Conservation (phyloP, 345 rosid genomes). For the Anacardium occidentale region DNA sequence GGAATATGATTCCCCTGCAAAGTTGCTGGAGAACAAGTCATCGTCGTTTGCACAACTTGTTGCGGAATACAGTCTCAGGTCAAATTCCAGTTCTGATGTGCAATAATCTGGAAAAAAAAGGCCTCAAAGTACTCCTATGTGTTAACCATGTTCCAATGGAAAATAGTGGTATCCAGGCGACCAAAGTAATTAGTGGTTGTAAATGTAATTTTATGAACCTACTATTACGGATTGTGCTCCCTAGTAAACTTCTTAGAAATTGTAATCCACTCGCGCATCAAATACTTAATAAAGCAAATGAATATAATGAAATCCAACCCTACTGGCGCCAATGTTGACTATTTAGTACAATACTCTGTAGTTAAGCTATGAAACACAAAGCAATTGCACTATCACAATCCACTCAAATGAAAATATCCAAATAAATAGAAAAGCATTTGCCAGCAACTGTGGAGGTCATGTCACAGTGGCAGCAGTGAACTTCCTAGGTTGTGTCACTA, state of each 20-base stretch:
- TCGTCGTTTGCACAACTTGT: constrained; percentile 76
- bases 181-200: neutral
- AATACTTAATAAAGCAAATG: neutral
- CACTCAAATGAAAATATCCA: too few species aligned
- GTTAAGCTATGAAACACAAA: too few species aligned
- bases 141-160: neutral
- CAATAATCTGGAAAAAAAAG: neutral
- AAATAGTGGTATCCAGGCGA: neutral
- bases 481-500: too few species aligned
- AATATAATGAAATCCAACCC: too few species aligned
- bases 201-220: neutral
- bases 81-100: constrained; percentile 40
- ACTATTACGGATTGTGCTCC: neutral
- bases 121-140: neutral
- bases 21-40: constrained; percentile 52
- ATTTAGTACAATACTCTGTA: too few species aligned
- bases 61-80: constrained; percentile 61
- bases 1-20: constrained; percentile 60
- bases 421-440: too few species aligned
- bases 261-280: neutral
- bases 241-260: neutral
- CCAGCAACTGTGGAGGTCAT: too few species aligned
- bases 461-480: too few species aligned
- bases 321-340: too few species aligned
- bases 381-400: too few species aligned